Evolutionary conservation across 305 asterid genomes (phyloP).

Genomic region (Fraxinus sp.): DNA sequence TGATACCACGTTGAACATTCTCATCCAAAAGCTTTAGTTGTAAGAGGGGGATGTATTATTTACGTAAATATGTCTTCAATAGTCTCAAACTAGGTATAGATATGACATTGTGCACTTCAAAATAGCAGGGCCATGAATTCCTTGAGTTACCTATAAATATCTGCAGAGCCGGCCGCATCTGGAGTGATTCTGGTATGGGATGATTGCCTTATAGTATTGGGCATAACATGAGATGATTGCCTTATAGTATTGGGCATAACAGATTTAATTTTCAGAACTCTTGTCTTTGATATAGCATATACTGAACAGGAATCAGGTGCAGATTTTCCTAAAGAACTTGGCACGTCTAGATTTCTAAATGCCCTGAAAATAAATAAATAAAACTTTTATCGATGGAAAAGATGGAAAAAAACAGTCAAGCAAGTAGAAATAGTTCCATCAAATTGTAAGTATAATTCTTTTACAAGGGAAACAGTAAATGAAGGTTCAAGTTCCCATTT

Average conservation of each 20-base stretch:
- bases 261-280: constrained; percentile 41
- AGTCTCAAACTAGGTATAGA: neutral
- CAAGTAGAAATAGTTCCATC: neutral
- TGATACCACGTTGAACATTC: neutral
- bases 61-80: neutral
- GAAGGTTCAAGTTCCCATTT: neutral
- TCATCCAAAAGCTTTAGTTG: neutral
- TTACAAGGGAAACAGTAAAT: neutral
- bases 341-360: constrained; percentile 59
- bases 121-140: constrained; percentile 2
- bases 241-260: neutral
- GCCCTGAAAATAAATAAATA: constrained; percentile 46
- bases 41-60: neutral
- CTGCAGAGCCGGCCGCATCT: neutral
- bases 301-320: constrained; percentile 69
- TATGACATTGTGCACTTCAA: neutral
- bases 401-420: neutral
- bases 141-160: constrained; percentile 1
- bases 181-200: neutral
- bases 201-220: neutral
- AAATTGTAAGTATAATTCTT: neutral
- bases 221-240: neutral
- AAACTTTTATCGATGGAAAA: neutral
- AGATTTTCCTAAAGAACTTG: constrained; percentile 41
- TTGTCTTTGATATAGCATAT: constrained; percentile 52